Evolutionary conservation across 208 protist species (phyloP).

Genomic region (Acanthamoeba triangularis): DNA sequence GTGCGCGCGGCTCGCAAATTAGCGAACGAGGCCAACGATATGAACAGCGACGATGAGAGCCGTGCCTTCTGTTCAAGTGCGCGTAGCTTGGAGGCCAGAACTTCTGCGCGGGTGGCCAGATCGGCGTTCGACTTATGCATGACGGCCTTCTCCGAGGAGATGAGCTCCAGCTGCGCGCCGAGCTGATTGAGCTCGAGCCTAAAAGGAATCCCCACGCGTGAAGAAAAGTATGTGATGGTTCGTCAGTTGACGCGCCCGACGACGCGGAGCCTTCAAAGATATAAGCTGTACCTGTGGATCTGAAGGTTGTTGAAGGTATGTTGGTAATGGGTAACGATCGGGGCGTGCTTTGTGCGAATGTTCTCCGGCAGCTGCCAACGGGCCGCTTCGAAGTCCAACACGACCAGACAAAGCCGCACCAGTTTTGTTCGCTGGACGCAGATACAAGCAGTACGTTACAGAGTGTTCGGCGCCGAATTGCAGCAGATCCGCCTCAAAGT

Average conservation of each 20-base stretch:
- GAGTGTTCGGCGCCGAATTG: background rate
- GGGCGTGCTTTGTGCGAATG: constrained; percentile 10
- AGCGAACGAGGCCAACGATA: no score
- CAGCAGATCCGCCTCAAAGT: background rate
- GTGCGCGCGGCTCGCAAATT: no score
- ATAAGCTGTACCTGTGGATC: background rate
- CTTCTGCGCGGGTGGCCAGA: background rate
- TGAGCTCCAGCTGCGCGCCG: background rate
- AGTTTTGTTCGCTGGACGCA: background rate
- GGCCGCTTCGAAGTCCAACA: constrained; percentile 52
- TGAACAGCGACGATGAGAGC: background rate
- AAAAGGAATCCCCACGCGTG: no score
- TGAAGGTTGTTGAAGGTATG: constrained; percentile 17
- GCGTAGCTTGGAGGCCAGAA: background rate
- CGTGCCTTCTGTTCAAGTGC: background rate
- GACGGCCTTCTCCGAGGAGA: constrained; percentile 19
- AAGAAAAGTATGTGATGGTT: no score
- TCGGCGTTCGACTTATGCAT: background rate
- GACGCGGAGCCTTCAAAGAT: no score
- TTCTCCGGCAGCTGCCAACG: constrained; percentile 25
- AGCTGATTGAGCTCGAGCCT: background rate
- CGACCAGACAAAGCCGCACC: background rate
- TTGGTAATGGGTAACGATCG: constrained; percentile 12
- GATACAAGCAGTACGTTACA: background rate
- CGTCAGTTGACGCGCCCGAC: no score